A percentile compares a stretch with the other conserved stretches of the same genome.
Evolutionary conservation across 352 stramenopile species (phyloP).

Genomic region (Phytophthora multivora): DNA sequence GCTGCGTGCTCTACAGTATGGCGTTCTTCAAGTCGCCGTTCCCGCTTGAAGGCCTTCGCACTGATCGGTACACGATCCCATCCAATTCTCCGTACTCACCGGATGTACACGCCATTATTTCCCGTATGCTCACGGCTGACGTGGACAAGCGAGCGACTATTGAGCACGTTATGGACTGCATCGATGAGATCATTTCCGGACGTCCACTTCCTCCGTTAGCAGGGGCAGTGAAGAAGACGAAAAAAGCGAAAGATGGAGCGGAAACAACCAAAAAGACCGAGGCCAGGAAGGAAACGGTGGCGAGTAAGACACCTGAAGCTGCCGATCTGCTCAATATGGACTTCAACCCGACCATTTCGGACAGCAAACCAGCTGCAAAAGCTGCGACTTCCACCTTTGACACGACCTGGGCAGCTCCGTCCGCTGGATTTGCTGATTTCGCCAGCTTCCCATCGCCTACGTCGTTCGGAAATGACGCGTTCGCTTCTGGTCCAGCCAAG

Average conservation of each 20-base stretch:
- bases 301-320: constrained; percentile 39
- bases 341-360: constrained; percentile 64
- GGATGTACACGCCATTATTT: constrained; percentile 88
- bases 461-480: constrained; percentile 21
- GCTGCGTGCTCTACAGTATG: constrained; percentile 96
- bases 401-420: constrained; percentile 21
- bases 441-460: constrained; percentile 58
- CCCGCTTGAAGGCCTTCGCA: constrained; percentile 93
- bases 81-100: constrained; percentile 90
- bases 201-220: constrained; percentile 45
- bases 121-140: constrained; percentile 92
- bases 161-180: constrained; percentile 92
- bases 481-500: constrained; percentile 13
- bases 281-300: constrained; percentile 56
- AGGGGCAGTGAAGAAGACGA: constrained; percentile 31
- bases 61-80: constrained; percentile 93
- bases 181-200: constrained; percentile 63
- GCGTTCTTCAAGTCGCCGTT: constrained; percentile 97
- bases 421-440: constrained; percentile 67
- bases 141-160: constrained; percentile 91
- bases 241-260: constrained; percentile 16
- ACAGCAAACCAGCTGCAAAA: constrained; percentile 20
- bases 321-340: constrained; percentile 71
- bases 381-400: constrained; percentile 25
- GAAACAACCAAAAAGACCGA: constrained; percentile 54